A percentile compares a stretch with the other conserved stretches of the same genome.
These are phyloP conservation scores for Garcia nutans DNA, from an alignment of 345 rosid genomes.

Conservation along the genomic window DNA sequence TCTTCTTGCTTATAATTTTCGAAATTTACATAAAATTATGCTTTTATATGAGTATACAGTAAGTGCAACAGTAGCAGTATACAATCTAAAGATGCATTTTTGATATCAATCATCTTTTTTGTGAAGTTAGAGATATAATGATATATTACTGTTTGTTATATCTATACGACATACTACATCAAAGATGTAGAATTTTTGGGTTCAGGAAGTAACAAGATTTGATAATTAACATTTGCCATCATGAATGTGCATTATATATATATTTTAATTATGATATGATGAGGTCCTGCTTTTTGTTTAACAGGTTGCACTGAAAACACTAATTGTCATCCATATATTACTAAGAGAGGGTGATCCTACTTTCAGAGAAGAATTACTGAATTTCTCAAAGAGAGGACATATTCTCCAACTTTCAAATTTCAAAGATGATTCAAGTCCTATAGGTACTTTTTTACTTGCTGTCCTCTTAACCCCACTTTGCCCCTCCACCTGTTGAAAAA, in stretches of 20 bases:
- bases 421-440: constrained; percentile 98
- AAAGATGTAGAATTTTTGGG: background rate
- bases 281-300: constrained; percentile 5
- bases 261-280: background rate
- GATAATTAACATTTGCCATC: background rate
- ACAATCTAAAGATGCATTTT: too few relatives aligned
- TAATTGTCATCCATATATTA: constrained; percentile 84
- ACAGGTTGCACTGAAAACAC: constrained; percentile 91
- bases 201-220: too few relatives aligned
- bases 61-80: background rate
- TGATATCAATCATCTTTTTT: too few relatives aligned
- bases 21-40: background rate
- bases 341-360: constrained; percentile 96
- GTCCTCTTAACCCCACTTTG: background rate
- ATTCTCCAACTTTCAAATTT: constrained; percentile 90
- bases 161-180: too few relatives aligned
- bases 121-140: too few relatives aligned
- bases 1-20: background rate
- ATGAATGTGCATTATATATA: too few relatives aligned
- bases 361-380: constrained; percentile 82
- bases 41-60: background rate
- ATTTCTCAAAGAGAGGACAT: constrained; percentile 75
- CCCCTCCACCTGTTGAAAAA: too few relatives aligned
- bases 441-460: constrained; percentile 42
- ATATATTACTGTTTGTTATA: too few relatives aligned